Conservation (phyloP, 768 basidiomycete species). For the Gautieria morchelliformis region DNA sequence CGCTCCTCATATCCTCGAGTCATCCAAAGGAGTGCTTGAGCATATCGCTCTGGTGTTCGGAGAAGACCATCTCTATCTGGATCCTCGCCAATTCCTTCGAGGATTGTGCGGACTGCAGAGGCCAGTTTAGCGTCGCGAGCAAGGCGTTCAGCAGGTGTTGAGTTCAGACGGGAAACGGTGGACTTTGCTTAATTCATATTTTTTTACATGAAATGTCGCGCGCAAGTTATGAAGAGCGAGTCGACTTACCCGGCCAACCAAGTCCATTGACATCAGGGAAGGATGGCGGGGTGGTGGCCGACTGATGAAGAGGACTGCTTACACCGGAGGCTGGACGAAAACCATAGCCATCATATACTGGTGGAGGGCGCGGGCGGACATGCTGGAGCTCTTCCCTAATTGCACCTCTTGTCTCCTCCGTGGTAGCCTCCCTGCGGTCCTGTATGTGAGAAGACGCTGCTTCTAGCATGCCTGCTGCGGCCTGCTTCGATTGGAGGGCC, state of each 20-base stretch:
- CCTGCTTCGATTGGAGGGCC: neutral
- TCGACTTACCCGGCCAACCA: conserved; percentile 77
- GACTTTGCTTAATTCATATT: conserved; percentile 61
- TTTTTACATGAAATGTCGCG: neutral
- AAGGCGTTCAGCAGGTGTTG: conserved; percentile 61
- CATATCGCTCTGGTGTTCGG: conserved; percentile 90
- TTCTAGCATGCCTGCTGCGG: neutral
- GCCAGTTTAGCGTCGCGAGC: conserved; percentile 71
- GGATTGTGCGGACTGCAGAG: conserved; percentile 77
- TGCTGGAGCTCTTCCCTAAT: conserved; percentile 7
- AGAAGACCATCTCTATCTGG: conserved; percentile 89
- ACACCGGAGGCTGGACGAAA: conserved; percentile 64
- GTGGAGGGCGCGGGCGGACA: conserved; percentile 17
- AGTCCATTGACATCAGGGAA: conserved; percentile 64
- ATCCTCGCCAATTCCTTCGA: conserved; percentile 98
- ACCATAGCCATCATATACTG: conserved; percentile 68
- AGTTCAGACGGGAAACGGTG: conserved; percentile 74
- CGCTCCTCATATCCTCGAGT: conserved; percentile 97
- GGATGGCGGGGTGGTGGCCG: conserved; percentile 4
- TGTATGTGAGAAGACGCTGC: neutral
- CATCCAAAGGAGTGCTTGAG: conserved; percentile 98
- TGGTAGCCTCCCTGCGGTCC: conserved; percentile 5
- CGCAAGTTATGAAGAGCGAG: conserved; percentile 5
- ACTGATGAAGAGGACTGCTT: conserved; percentile 43
- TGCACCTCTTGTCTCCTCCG: conserved; percentile 1